Conservation (phyloP, 441 rosid genomes). For the Pelargonium citronellum region DNA sequence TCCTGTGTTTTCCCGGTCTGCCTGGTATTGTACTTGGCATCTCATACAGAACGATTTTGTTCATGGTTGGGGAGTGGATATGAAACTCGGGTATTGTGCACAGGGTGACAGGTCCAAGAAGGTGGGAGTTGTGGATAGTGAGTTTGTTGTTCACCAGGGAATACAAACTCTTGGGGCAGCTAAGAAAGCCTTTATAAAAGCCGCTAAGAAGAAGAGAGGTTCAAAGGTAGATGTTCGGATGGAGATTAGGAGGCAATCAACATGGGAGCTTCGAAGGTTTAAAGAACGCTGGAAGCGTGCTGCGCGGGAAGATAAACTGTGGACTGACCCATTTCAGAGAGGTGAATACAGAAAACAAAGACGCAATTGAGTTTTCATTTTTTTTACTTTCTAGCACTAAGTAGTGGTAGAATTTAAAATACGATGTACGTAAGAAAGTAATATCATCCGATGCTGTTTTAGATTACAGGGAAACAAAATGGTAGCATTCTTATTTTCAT, state of each 20-base stretch:
- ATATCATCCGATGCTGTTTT: too few species aligned
- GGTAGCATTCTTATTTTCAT: too few species aligned
- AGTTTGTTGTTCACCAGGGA: slow-evolving; percentile 77
- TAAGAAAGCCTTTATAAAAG: neutral
- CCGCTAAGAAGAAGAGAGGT: neutral
- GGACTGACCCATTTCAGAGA: slow-evolving; percentile 60
- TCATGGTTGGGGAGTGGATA: slow-evolving; percentile 97
- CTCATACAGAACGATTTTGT: slow-evolving; percentile 96
- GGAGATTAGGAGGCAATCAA: slow-evolving; percentile 83
- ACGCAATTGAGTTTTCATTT: neutral
- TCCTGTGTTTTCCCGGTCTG: slow-evolving; percentile 87
- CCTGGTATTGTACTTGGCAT: slow-evolving; percentile 98
- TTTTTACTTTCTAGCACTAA: neutral
- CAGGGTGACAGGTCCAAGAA: slow-evolving; percentile 86
- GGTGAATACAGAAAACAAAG: neutral
- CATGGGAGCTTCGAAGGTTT: slow-evolving; percentile 64
- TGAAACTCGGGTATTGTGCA: slow-evolving; percentile 91
- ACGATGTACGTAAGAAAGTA: too few species aligned
- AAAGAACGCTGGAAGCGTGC: slow-evolving; percentile 74
- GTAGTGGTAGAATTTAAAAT: neutral
- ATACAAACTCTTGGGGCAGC: slow-evolving; percentile 60
- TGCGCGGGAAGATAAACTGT: slow-evolving; percentile 48
- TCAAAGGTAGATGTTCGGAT: neutral
- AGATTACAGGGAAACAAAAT: too few species aligned
- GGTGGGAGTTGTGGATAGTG: slow-evolving; percentile 81